These are phyloP conservation scores for Heritiera littoralis DNA, from an alignment of 345 rosid species.

Conservation along the genomic window DNA sequence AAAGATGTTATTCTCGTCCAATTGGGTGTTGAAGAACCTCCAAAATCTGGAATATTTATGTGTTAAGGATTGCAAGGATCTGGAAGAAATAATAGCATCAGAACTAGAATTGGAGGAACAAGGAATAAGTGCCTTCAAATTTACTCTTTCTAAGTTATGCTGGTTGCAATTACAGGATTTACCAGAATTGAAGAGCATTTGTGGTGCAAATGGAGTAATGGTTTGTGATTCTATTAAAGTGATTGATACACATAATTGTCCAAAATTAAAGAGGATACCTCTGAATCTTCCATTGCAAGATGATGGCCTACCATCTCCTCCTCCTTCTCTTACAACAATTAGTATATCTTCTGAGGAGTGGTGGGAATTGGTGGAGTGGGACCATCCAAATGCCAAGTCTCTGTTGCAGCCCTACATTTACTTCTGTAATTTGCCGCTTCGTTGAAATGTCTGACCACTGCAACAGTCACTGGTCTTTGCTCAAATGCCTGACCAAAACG, in stretches of 20 bases:
- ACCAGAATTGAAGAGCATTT: neutral
- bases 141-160: conserved; percentile 16
- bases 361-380: neutral
- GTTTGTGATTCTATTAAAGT: neutral
- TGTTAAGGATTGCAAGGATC: neutral
- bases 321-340: neutral
- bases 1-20: neutral
- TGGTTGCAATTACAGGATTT: neutral
- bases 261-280: conserved; percentile 10
- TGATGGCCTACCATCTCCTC: neutral
- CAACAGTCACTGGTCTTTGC: too few species aligned
- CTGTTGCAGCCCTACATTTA: too few species aligned
- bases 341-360: neutral
- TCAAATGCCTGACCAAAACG: too few species aligned
- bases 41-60: neutral
- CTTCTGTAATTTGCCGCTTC: too few species aligned
- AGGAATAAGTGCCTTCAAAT: neutral
- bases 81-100: conserved; percentile 5
- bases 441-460: too few species aligned
- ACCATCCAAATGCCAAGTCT: too few species aligned
- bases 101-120: neutral
- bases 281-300: neutral
- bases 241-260: neutral
- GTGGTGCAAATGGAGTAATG: too few species aligned
- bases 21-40: neutral